Base-by-base conservation (phyloP, 345 rosid species). In the Murraya paniculata region DNA sequence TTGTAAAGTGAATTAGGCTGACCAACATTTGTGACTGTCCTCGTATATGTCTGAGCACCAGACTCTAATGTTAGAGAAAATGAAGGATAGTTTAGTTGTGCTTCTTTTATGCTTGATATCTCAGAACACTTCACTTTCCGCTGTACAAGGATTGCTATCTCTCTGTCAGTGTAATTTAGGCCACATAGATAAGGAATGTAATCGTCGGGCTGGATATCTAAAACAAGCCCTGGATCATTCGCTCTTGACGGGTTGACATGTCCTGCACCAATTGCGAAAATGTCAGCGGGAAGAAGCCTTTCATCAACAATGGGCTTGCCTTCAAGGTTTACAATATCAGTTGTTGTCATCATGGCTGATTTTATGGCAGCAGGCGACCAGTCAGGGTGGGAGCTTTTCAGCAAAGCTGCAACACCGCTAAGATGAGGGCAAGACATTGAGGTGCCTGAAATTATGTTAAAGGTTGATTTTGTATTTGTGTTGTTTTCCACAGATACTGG, bases 351-450 rank as follows among this genome's bases (percentile, higher is more conserved):
- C 36, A 89, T 86, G 18, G 92, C 85, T 6, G 90, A 90, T 73
- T 82, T 86, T 38, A 86, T 58, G 24, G 88, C 91, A 6, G 93
- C 90, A 1, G 90, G 91, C 0, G 84, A 86, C 90, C 90, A 88
- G 27, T 82, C 81, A 5, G 87, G 87, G 38, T 86, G 89, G 3
- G 84, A 71, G 59, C 85, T 79, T 78, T 81, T 84, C 36, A 88
- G 77, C 41, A 82, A 71, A 31, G 91, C 90, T 0, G 85, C 86
- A 24, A 85, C 59, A 2, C 90, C 91, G 35, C 90, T 84, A 18
- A 89, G 87, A 74, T 89, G 90, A 39, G 90, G 93, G 74, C 91
- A 86, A 19, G 93, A 79, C 88, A 90, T 90, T 25, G 93, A 88
- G 14, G 90, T 86, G 19, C 93, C 93, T 0, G 90, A 88, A 7